These are phyloP conservation scores for Candida smagusa DNA, from an alignment of 1,139 yeast genomes.

Conservation along the genomic window DNA sequence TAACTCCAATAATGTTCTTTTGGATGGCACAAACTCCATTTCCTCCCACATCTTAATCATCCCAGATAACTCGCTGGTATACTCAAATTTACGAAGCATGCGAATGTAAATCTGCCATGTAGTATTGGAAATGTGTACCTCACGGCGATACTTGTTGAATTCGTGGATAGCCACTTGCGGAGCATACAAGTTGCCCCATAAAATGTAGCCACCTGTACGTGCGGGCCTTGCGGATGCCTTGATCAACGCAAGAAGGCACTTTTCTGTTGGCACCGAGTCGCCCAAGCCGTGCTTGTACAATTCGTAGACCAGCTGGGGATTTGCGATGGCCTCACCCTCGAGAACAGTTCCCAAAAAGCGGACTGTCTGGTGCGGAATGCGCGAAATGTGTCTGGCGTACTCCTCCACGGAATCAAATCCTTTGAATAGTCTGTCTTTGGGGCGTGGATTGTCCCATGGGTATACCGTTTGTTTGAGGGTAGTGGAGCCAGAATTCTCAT, in stretches of 20 bases:
- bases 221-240: slow-evolving; percentile 28
- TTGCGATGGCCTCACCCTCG: slow-evolving; percentile 40
- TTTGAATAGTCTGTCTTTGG: slow-evolving; percentile 7
- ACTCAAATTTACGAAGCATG: slow-evolving; percentile 46
- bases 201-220: slow-evolving; percentile 14
- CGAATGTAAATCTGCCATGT: slow-evolving; percentile 53
- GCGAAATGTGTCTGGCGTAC: slow-evolving; percentile 23
- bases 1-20: slow-evolving; percentile 32
- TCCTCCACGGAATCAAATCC: slow-evolving; percentile 13
- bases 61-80: slow-evolving; percentile 47
- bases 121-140: slow-evolving; percentile 24
- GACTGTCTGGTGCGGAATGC: slow-evolving; percentile 21
- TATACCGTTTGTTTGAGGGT: slow-evolving; percentile 10
- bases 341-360: slow-evolving; percentile 35
- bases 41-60: slow-evolving; percentile 59
- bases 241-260: slow-evolving; percentile 43
- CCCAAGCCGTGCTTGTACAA: slow-evolving; percentile 17
- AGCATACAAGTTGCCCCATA: slow-evolving; percentile 53
- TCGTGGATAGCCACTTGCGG: slow-evolving; percentile 62
- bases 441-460: slow-evolving; percentile 18
- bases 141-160: slow-evolving; percentile 37
- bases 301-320: slow-evolving; percentile 9
- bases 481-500: slow-evolving; percentile 11
- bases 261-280: slow-evolving; percentile 28
- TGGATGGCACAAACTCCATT: slow-evolving; percentile 45